Percentiles rank a stretch among this genome's conserved stretches.
These are phyloP conservation scores for Cordyceps farinosa DNA, from an alignment of 2,329 filamentous ascomycete genomes.

Conservation along the genomic window DNA sequence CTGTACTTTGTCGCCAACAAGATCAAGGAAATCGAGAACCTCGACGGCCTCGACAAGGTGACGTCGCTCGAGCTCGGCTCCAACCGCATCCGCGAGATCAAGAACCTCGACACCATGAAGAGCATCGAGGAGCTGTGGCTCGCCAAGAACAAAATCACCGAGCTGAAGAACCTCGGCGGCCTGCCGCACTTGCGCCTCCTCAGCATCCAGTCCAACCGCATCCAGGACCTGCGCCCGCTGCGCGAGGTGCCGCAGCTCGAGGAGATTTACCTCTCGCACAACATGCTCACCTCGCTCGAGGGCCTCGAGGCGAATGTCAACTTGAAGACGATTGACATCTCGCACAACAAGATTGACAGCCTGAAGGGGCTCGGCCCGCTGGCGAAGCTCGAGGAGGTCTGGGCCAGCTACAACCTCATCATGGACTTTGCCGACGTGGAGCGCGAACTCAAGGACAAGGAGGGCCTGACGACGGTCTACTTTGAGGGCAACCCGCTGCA, in stretches of 20 bases:
- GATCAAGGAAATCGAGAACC: constrained; percentile 79
- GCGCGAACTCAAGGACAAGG: constrained; percentile 71
- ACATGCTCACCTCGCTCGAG: constrained; percentile 73
- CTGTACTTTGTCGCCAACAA: constrained; percentile 95
- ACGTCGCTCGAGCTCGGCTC: constrained; percentile 86
- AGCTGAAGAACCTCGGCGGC: constrained; percentile 71
- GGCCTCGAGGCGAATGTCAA: constrained; percentile 66
- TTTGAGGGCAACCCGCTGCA: constrained; percentile 95
- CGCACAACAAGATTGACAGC: constrained; percentile 76
- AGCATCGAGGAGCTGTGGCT: constrained; percentile 87
- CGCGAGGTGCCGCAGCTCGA: constrained; percentile 72
- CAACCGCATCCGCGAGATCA: constrained; percentile 85
- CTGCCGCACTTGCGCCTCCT: constrained; percentile 80
- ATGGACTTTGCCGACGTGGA: constrained; percentile 80
- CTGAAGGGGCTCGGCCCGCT: constrained; percentile 69
- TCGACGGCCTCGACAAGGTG: constrained; percentile 71
- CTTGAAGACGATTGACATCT: constrained; percentile 80
- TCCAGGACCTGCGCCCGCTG: constrained; percentile 73
- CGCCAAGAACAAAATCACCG: constrained; percentile 93
- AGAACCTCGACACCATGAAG: constrained; percentile 75
- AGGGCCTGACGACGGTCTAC: constrained; percentile 82
- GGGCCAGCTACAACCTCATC: constrained; percentile 88
- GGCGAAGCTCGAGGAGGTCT: constrained; percentile 77
- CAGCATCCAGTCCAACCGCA: constrained; percentile 92
- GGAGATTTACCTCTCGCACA: constrained; percentile 95